Conservation (phyloP, 2,329 filamentous ascomycete species). For the Xylariaceae sp. region DNA sequence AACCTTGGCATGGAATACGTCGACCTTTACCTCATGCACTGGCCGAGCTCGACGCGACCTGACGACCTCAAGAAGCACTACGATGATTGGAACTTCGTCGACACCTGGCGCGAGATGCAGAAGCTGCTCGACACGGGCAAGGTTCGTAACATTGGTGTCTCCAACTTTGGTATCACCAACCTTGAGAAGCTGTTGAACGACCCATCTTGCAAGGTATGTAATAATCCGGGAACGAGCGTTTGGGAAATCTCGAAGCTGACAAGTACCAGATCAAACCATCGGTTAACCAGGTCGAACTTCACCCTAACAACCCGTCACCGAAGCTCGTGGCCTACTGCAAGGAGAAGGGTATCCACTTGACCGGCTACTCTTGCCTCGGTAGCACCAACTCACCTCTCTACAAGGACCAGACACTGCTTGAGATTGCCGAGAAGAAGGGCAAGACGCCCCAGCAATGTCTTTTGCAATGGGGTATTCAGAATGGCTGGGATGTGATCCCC, state of each 20-base stretch:
- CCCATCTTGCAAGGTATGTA: slow-evolving; percentile 63
- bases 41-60: slow-evolving; percentile 70
- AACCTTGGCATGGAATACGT: slow-evolving; percentile 70
- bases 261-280: slow-evolving; percentile 61
- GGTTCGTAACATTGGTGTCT: slow-evolving; percentile 82
- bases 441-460: slow-evolving; percentile 78
- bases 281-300: slow-evolving; percentile 84
- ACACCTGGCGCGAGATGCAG: slow-evolving; percentile 79
- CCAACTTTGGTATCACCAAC: slow-evolving; percentile 84
- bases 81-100: slow-evolving; percentile 80
- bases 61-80: slow-evolving; percentile 70
- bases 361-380: slow-evolving; percentile 77
- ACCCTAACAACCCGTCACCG: slow-evolving; percentile 81
- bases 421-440: slow-evolving; percentile 69
- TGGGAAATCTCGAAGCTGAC: neutral
- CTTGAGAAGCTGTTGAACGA: slow-evolving; percentile 77
- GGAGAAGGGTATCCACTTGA: slow-evolving; percentile 76
- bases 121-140: slow-evolving; percentile 73
- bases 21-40: slow-evolving; percentile 76
- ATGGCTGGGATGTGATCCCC: slow-evolving; percentile 84
- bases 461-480: slow-evolving; percentile 80
- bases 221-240: neutral
- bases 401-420: slow-evolving; percentile 68
- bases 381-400: slow-evolving; percentile 73
- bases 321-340: slow-evolving; percentile 78